These are phyloP conservation scores for Aspergillus sp. DNA, from an alignment of 2,329 filamentous ascomycete species.

Conservation along the genomic window DNA sequence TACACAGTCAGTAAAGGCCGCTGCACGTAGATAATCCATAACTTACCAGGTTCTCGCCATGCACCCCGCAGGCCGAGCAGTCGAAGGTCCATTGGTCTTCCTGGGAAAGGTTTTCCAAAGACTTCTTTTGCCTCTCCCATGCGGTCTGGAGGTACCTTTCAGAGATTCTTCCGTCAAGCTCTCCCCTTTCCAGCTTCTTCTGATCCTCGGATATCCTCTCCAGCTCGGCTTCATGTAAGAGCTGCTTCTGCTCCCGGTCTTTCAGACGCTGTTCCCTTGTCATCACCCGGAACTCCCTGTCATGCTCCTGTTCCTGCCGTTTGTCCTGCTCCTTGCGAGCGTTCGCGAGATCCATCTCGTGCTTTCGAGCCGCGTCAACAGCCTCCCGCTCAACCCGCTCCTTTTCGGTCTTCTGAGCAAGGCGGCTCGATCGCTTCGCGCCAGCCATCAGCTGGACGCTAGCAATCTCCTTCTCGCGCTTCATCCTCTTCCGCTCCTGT, in stretches of 20 bases:
- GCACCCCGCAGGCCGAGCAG: slow-evolving; percentile 74
- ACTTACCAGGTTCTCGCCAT: slow-evolving; percentile 65
- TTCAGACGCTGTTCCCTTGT: slow-evolving; percentile 77
- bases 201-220: slow-evolving; percentile 68
- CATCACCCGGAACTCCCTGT: slow-evolving; percentile 68
- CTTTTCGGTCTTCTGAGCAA: slow-evolving; percentile 72
- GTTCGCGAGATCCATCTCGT: slow-evolving; percentile 53
- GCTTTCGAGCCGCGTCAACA: slow-evolving; percentile 60
- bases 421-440: slow-evolving; percentile 84
- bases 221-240: slow-evolving; percentile 76
- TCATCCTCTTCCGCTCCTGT: slow-evolving; percentile 61
- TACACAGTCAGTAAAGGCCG: slow-evolving; percentile 15
- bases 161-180: slow-evolving; percentile 51
- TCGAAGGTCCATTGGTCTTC: slow-evolving; percentile 92
- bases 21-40: too few species aligned
- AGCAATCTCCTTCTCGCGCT: slow-evolving; percentile 69
- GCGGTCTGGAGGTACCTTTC: slow-evolving; percentile 73
- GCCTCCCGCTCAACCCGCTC: slow-evolving; percentile 64
- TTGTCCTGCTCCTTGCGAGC: slow-evolving; percentile 51
- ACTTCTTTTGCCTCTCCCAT: slow-evolving; percentile 69
- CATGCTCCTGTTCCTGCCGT: slow-evolving; percentile 58
- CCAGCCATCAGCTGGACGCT: slow-evolving; percentile 81
- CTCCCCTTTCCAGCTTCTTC: slow-evolving; percentile 47
- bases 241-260: slow-evolving; percentile 74
- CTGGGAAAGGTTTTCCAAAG: slow-evolving; percentile 61